phyloP scores from a whole-genome alignment of 306 rosid genomes.

The Vigna hirtella region DNA sequence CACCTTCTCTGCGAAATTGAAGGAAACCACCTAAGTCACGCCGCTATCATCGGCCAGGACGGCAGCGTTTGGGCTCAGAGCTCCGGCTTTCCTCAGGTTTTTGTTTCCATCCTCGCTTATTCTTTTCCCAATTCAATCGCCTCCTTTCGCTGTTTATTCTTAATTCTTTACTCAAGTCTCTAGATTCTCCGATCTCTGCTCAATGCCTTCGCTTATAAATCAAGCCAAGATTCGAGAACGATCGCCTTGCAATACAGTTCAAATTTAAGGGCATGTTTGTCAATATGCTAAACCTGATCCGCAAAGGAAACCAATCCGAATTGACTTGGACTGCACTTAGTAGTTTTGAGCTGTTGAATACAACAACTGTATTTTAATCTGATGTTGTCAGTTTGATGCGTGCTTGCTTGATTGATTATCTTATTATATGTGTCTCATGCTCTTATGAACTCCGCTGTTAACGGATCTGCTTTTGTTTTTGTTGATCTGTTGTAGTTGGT shows the following conservation, averaged over 20 bases:
- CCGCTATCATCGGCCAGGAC: constrained; percentile 84
- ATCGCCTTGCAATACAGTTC: background rate
- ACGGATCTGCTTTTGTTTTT: background rate
- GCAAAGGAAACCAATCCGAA: background rate
- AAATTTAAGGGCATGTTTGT: background rate
- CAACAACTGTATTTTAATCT: background rate
- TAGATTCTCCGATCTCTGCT: background rate
- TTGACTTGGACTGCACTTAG: background rate
- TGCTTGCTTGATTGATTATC: background rate
- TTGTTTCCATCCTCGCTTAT: constrained; percentile 32
- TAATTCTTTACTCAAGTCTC: too few species aligned
- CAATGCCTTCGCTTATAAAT: background rate
- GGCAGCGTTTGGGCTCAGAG: constrained; percentile 97
- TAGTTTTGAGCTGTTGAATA: background rate
- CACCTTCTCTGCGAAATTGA: constrained; percentile 86
- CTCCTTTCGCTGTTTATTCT: background rate
- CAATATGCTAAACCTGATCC: background rate
- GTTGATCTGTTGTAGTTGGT: background rate
- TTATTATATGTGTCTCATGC: background rate
- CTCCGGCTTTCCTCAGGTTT: constrained; percentile 81
- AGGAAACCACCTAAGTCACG: constrained; percentile 64
- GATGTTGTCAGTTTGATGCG: background rate
- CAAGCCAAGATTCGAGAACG: background rate
- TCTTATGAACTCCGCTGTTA: background rate
- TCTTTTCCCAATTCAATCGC: too few species aligned